Base-by-base conservation (phyloP, 306 rosid genomes). In the Luffa acutangula region DNA sequence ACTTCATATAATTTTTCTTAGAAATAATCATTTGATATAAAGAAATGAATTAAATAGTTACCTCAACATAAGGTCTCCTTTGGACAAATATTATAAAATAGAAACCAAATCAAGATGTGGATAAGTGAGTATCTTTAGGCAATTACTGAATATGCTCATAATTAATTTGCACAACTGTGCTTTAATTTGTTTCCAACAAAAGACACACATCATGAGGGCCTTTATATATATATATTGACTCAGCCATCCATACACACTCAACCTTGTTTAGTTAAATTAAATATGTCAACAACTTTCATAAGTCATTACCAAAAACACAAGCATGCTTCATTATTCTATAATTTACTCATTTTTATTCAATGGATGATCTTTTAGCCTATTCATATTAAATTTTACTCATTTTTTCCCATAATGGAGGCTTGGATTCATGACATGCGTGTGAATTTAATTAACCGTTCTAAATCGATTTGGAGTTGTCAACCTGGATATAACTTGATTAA, bases 51-150 rank as follows among this genome's bases (percentile, higher is more conserved):
- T 4, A 67, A 67, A 67, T 36, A 37, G 25, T 37, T 39, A 66
- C 51, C 73, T 66, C 0, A 66, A 1, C 15, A 41, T 20, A 39
- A 67, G 33, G 74, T 67, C 14, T 67, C 10, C 7, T 8, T 66
- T 37, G 49, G 74, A 18, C 1, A 18, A 67, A 34, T 65, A 65
- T 65, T 65, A 65, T 65, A 67, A 72, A 72, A 72, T 25, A 25
- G 58, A 72, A 72, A 72, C 2, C 13, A 72, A 72, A 72, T 72
- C 41, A 72, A 45, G 76, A 70, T 45, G 41, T 70, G 76, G 77
- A 72, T 72, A 48, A 48, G 58, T 46, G 77, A 72, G 77, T 48
- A 46, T 72, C 77, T 72, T 72, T 72, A 34, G 59, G 58, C 54
- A 20, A 70, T 70, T 45, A 70, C 56, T 70, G 76, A 62, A n/a